Evolutionary conservation across 768 basidiomycete species (phyloP).

Genomic region (Hemileccinum rubropunctum): DNA sequence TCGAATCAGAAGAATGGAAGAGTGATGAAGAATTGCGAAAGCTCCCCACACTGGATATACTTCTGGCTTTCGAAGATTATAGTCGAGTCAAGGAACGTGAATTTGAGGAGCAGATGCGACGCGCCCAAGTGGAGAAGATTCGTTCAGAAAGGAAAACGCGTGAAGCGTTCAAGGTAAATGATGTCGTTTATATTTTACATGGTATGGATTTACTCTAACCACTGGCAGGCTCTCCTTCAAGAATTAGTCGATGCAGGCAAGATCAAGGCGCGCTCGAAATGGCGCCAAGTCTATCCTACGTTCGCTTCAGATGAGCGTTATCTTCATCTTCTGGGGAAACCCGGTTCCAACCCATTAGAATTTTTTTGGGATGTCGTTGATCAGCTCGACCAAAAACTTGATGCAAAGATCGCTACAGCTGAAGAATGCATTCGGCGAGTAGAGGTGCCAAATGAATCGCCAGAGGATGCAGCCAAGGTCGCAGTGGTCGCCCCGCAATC

Average conservation of each 20-base stretch:
- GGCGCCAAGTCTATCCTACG: conserved; percentile 83
- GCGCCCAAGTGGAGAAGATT: conserved; percentile 77
- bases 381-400: conserved; percentile 79
- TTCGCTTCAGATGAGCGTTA: conserved; percentile 84
- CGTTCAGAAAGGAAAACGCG: conserved; percentile 85
- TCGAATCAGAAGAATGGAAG: conserved; percentile 77
- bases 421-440: conserved; percentile 55
- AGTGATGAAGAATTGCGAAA: conserved; percentile 72
- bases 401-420: conserved; percentile 69
- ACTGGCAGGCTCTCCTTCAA: conserved; percentile 60
- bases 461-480: conserved; percentile 29
- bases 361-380: conserved; percentile 96
- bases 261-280: conserved; percentile 81
- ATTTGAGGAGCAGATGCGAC: conserved; percentile 83
- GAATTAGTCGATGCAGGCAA: conserved; percentile 63
- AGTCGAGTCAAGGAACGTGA: conserved; percentile 87
- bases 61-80: conserved; percentile 93
- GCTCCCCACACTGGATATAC: conserved; percentile 87
- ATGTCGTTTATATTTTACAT: neutral
- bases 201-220: neutral
- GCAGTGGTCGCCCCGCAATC: conserved; percentile 54
- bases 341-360: conserved; percentile 93
- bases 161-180: conserved; percentile 78
- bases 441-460: conserved; percentile 30
- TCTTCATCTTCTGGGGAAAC: conserved; percentile 82